Base-by-base conservation (phyloP, 768 basidiomycete species). In the Suillus weaverae region DNA sequence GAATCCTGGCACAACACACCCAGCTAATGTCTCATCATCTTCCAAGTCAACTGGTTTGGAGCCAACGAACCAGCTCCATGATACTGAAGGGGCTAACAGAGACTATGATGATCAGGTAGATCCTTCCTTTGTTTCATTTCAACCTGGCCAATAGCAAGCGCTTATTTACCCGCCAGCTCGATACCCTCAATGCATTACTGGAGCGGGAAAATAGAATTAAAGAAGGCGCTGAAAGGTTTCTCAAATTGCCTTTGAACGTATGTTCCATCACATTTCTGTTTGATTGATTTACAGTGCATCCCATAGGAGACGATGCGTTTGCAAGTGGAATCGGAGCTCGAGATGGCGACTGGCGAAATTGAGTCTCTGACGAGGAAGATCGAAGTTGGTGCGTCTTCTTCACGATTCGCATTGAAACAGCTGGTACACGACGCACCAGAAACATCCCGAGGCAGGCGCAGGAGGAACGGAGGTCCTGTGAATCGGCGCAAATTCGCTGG, bases 191-290 rank as follows among this genome's bases (percentile, higher is more conserved):
- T 59, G 83, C 82, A 62, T 86, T 88, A 71, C 81, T 96, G 22
- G 85, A 86, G 61, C 83, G 91, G 66, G 90, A 95, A 78, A 87
- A 86, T 66, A 83, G 90, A 62, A 94, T 97, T 66, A 94, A 88
- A 74, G 94, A 95, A 75, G 95, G 95, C 13, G 95, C 95, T 1
- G 94, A 96, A 80, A 95, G 91, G 69, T 83, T 98, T 66, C 80
- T 97, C 16, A 87, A 87, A 69, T 89, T 92, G 77, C 77, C 82
- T 38, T 71, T 87, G 46, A 81, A 81, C 54, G 89, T 88, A 69
- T 30, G 74, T 32, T 20, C 57, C 20, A 41, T 18, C 8, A 41
- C 57, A 59, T 59, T 13, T 0, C 3, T 20, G 9, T 62, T 38
- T 22, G 59, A 60, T 36, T 60, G 3, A 38, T 60, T 20, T 32